Percentiles rank a stretch among this genome's conserved stretches.
These are phyloP conservation scores for Colletotrichum melonis DNA, from an alignment of 2,329 filamentous ascomycete species.

Conservation along the genomic window DNA sequence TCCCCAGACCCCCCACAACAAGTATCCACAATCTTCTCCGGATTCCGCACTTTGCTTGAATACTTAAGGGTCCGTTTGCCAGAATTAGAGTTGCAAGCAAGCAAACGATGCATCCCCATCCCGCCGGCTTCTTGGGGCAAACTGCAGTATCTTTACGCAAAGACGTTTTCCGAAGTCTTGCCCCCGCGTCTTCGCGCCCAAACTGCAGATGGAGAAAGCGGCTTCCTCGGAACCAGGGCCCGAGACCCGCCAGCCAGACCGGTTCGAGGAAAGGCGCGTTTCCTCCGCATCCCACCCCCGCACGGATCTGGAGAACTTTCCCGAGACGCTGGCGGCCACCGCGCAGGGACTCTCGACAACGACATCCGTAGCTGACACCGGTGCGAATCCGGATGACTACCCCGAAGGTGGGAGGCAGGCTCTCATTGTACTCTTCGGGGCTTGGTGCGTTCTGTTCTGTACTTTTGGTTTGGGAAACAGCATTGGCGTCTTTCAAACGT, in stretches of 20 bases:
- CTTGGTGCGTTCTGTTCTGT: constrained; percentile 56
- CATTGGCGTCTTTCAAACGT: constrained; percentile 68
- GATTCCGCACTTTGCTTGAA: background rate
- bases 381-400: constrained; percentile 55
- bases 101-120: background rate
- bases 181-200: background rate
- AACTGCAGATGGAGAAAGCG: constrained; percentile 11
- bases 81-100: background rate
- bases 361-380: constrained; percentile 28
- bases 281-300: background rate
- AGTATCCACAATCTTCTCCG: background rate
- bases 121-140: background rate
- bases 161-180: background rate
- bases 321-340: background rate
- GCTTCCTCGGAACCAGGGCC: background rate
- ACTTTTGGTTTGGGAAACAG: constrained; percentile 57
- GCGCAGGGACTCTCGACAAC: constrained; percentile 28
- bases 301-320: constrained; percentile 29
- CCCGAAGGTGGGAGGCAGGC: constrained; percentile 67
- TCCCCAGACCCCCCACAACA: constrained; percentile 12
- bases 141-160: background rate
- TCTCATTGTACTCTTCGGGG: constrained; percentile 65
- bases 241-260: background rate
- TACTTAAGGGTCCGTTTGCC: constrained; percentile 10
- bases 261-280: background rate